Conservation (phyloP, 1,284 basidiomycete species). For the Boletus calvinii region DNA sequence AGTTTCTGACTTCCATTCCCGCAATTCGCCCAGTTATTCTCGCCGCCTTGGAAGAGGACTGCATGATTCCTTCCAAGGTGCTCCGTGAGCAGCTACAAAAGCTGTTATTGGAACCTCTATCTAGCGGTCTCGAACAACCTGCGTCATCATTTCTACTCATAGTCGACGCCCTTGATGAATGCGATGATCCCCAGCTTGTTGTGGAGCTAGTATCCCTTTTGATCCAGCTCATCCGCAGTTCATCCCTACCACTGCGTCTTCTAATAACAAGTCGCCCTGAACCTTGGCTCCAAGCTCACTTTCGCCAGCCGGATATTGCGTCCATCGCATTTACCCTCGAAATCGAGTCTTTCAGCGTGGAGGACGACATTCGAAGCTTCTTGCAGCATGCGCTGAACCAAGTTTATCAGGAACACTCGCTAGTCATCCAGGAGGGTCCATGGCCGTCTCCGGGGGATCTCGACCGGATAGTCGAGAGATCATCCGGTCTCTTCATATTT, state of each 20-base stretch:
- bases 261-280: slow-evolving; percentile 21
- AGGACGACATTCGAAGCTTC: slow-evolving; percentile 22
- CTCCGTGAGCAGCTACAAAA: slow-evolving; percentile 25
- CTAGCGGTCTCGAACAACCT: not conserved
- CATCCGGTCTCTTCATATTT: slow-evolving; percentile 27
- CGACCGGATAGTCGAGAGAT: slow-evolving; percentile 14
- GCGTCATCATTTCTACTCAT: slow-evolving; percentile 14
- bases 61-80: slow-evolving; percentile 21
- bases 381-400: slow-evolving; percentile 8
- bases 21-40: slow-evolving; percentile 8
- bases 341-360: slow-evolving; percentile 17
- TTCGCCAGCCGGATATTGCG: slow-evolving; percentile 4
- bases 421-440: slow-evolving; percentile 7
- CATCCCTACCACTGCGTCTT: slow-evolving; percentile 14
- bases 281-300: slow-evolving; percentile 16
- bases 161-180: slow-evolving; percentile 25
- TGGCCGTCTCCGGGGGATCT: slow-evolving; percentile 22
- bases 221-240: slow-evolving; percentile 7
- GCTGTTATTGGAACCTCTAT: slow-evolving; percentile 15
- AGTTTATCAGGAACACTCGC: slow-evolving; percentile 5
- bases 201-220: slow-evolving; percentile 15
- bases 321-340: slow-evolving; percentile 11
- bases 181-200: slow-evolving; percentile 19
- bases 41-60: slow-evolving; percentile 15
- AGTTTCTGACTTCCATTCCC: slow-evolving; percentile 12